These are phyloP conservation scores for Tetrahymena malaccensis DNA, from an alignment of 73 alveolate genomes.

Conservation along the genomic window DNA sequence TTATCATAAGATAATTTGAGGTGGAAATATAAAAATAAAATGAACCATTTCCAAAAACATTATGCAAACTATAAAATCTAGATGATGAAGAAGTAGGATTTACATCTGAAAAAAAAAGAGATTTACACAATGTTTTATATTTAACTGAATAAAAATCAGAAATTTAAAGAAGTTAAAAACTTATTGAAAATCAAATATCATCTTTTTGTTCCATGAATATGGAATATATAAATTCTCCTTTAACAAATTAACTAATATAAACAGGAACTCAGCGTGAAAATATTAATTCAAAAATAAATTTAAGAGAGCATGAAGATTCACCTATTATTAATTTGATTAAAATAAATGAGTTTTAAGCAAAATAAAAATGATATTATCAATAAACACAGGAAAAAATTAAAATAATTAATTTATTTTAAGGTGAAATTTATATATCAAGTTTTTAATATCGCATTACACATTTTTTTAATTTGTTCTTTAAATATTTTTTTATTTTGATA, in stretches of 20 bases:
- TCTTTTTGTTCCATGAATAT: background rate
- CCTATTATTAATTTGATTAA: background rate
- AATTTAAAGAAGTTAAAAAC: background rate
- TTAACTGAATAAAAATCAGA: background rate
- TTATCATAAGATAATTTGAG: background rate
- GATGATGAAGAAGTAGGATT: background rate
- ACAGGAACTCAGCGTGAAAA: background rate
- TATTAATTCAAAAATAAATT: background rate
- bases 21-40: background rate
- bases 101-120: background rate
- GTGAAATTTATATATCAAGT: no score
- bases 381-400: no score
- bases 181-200: background rate
- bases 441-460: no score
- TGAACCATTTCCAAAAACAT: background rate
- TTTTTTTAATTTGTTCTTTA: no score
- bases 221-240: background rate
- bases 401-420: no score
- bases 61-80: background rate
- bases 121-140: background rate
- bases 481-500: no score
- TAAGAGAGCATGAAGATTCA: background rate
- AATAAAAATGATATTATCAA: background rate
- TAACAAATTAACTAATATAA: background rate
- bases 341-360: background rate